Base-by-base conservation (phyloP, 1,284 basidiomycete genomes). In the Ganoderma sinense region DNA sequence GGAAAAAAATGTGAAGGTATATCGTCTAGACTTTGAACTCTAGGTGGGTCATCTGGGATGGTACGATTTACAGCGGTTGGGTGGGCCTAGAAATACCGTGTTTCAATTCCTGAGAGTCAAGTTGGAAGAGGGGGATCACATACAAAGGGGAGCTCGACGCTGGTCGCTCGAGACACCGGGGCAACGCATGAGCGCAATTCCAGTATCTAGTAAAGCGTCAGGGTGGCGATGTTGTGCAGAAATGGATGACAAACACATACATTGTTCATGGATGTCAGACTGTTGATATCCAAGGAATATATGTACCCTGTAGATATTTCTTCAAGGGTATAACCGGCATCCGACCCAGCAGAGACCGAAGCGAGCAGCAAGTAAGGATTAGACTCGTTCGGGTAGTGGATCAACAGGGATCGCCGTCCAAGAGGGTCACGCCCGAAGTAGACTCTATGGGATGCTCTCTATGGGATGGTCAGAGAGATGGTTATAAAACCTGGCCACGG, bases 341-440 rank as follows among this genome's bases (percentile, higher is more conserved):
- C 77, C 10, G 75, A 59, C 6, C 91, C 91, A 45, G 80, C 78
- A n/a, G 92, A 91, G 2, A 90, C 89, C 0, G 93, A 95, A 4
- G 91, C 80, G 18, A 94, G 78, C 33, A 94, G 77, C 48, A 94
- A 82, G 71, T 86, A 84, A 0, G 90, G 89, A 6, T 82, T 80
- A 26, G 73, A 66, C 0, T 71, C 62, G 20, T 84, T 86, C 20
- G 91, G 90, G 68, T 80, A 81, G 69, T 93, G 89, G 26, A 95
- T 80, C 1, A 99, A 84, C 1, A 99, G 86, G 8, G 97, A 99
- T 55, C 98, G 88, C 36, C 98, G 88, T 1, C 97, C 97, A 0
- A 99, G 87, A 1, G 96, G 95, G 80, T 99, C 97, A 60, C 97
- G 87, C 6, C 88, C 94, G 78, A 76, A 94, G 53, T 69, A 75